Base-by-base conservation (phyloP, 2,329 filamentous ascomycete genomes). In the Paraconiothyrium brasiliense region DNA sequence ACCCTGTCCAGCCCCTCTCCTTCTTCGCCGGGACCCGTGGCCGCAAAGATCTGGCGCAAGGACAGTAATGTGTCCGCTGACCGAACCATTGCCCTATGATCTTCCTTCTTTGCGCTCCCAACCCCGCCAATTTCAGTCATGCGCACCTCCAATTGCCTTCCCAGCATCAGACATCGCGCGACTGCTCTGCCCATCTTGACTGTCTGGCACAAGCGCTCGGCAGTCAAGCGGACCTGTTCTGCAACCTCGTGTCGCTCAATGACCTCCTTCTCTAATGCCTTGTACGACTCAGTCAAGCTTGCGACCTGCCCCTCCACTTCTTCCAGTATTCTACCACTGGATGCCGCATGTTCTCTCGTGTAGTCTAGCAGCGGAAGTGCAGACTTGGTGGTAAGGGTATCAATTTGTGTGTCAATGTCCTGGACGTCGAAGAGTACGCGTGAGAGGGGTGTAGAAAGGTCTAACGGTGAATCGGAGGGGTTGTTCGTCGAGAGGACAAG, bases 391-490 rank as follows among this genome's bases (percentile, higher is more conserved):
- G 94, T 96, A 44, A 98, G 86, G 3, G 88, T 87, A 78, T 99
- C 93, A 66, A 99, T 97, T 76, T 97, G 93, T 0, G 94, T 97
- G 80, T 98, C 94, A 67, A 99, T 91, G 80, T 98, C 95, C 76
- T 98, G 95, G 3, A 95, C 90, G 79, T 99, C 95, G 80, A 99
- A 99, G 7, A 98, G 88, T 5, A 97, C 94, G 58, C 93, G 89
- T 5, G 94, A 97, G 51, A 99, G 86, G 2, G 95, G 94, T 16
- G 95, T 98, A 6, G 93, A 94, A 60, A 99, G 90, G 78, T 99
- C 95, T 71, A 98, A 87, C 7, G 93, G 91, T 1, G 90, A 90
- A 80, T 98, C 95, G 68, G 90, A 92, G 61, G 93, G 86, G 81
- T 97, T 97, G 83, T 98, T 98, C 58, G 94, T 98, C 43, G 90